These are phyloP conservation scores for Phoenix dactylifera DNA, from an alignment of 176 grass and related monocot genomes.

Conservation along the genomic window DNA sequence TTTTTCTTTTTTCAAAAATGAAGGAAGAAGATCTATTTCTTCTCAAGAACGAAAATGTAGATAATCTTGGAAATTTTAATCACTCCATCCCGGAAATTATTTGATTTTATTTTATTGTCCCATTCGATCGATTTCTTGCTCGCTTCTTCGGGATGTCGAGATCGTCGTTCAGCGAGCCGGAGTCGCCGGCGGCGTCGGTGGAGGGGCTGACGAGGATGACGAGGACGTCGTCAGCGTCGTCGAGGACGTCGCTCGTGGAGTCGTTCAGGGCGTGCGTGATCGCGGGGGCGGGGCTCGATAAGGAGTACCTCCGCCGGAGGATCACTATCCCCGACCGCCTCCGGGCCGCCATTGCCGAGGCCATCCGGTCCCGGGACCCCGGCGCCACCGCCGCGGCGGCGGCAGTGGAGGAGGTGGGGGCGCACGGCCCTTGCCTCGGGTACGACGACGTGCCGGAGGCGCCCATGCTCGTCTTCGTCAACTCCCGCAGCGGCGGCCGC, in stretches of 20 bases:
- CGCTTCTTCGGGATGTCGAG: too few relatives aligned
- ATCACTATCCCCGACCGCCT: conserved; percentile 44
- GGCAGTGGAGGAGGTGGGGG: conserved; percentile 13
- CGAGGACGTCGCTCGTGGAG: not conserved
- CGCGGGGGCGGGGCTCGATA: conserved; percentile 37
- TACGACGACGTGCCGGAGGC: conserved; percentile 51
- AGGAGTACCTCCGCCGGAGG: conserved; percentile 49
- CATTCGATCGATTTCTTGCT: too few relatives aligned
- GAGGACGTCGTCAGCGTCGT: not conserved
- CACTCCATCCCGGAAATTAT: too few relatives aligned
- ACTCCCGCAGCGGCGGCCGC: conserved; percentile 79
- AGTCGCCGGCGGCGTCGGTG: conserved; percentile 12
- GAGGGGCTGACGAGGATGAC: conserved; percentile 10
- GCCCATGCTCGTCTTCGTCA: conserved; percentile 75
- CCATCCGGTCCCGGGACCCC: conserved; percentile 37
- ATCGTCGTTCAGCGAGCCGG: not conserved
- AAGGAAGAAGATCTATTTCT: too few relatives aligned
- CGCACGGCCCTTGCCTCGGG: not conserved
- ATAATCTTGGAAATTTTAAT: too few relatives aligned
- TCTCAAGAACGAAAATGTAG: too few relatives aligned
- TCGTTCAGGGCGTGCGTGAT: conserved; percentile 49
- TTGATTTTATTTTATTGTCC: too few relatives aligned
- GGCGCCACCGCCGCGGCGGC: conserved; percentile 5
- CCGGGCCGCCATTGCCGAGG: conserved; percentile 40
- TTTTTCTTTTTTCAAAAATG: too few relatives aligned